Conservation (phyloP, 2,329 filamentous ascomycete species). For the Aureobasidium sp. region DNA sequence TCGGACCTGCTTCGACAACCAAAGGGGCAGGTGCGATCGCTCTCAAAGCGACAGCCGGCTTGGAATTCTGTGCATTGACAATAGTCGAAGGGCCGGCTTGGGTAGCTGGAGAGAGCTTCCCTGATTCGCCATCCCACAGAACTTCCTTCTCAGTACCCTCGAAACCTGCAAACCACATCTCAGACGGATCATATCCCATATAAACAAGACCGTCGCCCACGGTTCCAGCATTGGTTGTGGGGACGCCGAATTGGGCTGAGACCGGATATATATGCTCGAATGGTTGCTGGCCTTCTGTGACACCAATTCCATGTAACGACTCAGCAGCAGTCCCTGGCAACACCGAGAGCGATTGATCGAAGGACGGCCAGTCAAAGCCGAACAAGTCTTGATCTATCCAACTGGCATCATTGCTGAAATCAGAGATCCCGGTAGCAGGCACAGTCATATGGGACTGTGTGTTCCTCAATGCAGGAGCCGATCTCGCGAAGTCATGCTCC, state of each 20-base stretch:
- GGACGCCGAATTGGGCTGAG: not conserved
- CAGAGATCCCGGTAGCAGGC: not conserved
- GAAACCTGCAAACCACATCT: not conserved
- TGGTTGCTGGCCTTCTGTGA: not conserved
- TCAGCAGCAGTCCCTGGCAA: not conserved
- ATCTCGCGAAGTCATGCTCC: not conserved
- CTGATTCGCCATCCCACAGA: not conserved
- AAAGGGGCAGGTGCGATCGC: not conserved
- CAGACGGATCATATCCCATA: not conserved
- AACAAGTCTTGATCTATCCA: not conserved
- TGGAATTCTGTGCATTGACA: not conserved
- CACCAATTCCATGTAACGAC: not conserved
- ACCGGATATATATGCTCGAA: not conserved
- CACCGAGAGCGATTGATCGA: not conserved
- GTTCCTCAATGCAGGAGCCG: not conserved
- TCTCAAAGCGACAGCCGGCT: not conserved
- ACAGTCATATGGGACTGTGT: not conserved
- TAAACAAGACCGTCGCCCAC: not conserved
- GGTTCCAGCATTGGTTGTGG: not conserved
- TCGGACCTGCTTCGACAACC: not conserved
- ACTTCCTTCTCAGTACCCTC: not conserved
- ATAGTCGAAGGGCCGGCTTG: not conserved
- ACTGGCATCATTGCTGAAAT: not conserved
- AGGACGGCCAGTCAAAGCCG: not conserved
- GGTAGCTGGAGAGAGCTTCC: not conserved